Percentiles rank a stretch among this genome's conserved stretches.
Evolutionary conservation across 495 filamentous ascomycete species (phyloP).

Genomic region (Echria macrotheca): DNA sequence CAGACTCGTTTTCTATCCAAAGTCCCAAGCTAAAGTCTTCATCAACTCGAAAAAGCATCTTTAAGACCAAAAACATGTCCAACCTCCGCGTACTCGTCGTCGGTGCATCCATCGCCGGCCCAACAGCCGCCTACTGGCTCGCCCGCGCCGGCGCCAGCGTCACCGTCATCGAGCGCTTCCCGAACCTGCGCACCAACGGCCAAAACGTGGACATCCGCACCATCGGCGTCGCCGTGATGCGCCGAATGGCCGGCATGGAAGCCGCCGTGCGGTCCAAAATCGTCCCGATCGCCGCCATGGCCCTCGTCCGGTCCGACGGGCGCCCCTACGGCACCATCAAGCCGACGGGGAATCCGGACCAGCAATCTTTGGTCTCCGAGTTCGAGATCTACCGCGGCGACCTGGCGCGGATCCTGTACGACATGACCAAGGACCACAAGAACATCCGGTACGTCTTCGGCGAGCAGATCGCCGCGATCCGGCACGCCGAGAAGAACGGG

Average conservation of each 20-base stretch:
- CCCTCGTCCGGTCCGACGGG: slow-evolving; percentile 21
- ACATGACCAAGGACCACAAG: slow-evolving; percentile 22
- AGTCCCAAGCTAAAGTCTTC: too few species aligned
- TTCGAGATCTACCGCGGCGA: slow-evolving; percentile 22
- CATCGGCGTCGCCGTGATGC: slow-evolving; percentile 28
- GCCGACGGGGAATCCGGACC: slow-evolving; percentile 22
- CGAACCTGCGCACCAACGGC: slow-evolving; percentile 27
- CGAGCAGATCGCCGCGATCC: slow-evolving; percentile 19
- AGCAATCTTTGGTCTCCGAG: slow-evolving; percentile 16
- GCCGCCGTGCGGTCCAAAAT: slow-evolving; percentile 16
- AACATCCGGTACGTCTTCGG: slow-evolving; percentile 21
- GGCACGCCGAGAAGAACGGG: slow-evolving; percentile 21
- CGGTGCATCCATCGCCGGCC: slow-evolving; percentile 39
- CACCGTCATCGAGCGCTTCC: slow-evolving; percentile 26
- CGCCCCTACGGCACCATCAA: slow-evolving; percentile 13
- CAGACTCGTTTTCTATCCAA: too few species aligned
- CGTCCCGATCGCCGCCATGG: slow-evolving; percentile 22
- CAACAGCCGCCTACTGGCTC: slow-evolving; percentile 17
- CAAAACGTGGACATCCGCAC: slow-evolving; percentile 34
- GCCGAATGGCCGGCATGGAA: slow-evolving; percentile 27
- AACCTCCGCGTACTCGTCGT: slow-evolving; percentile 32
- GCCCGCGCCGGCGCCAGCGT: slow-evolving; percentile 16
- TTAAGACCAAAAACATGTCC: slow-evolving; percentile 29
- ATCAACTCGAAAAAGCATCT: too few species aligned
- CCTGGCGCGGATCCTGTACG: slow-evolving; percentile 19